These are phyloP conservation scores for Amaranthus tricolor DNA, from an alignment of 179 eudicot species.

Conservation along the genomic window DNA sequence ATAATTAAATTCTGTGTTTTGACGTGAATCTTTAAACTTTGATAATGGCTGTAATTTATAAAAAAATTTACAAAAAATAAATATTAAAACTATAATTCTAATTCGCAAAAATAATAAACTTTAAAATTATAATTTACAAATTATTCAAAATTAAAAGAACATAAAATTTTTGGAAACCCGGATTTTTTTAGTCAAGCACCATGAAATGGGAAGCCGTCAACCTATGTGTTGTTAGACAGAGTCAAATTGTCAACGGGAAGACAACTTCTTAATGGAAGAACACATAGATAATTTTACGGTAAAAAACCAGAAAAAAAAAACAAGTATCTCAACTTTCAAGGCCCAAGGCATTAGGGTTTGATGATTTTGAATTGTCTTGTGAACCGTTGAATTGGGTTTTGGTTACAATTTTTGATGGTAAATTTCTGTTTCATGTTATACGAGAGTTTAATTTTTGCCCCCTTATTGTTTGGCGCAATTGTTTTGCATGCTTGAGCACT, in stretches of 20 bases:
- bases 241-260: not conserved
- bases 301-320: slow-evolving; percentile 4
- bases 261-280: not conserved
- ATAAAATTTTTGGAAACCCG: too few relatives aligned
- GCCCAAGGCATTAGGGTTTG: slow-evolving; percentile 30
- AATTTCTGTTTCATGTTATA: slow-evolving; percentile 11
- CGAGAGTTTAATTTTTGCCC: slow-evolving; percentile 9
- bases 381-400: slow-evolving; percentile 18
- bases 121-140: too few relatives aligned
- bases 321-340: slow-evolving; percentile 2
- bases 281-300: slow-evolving; percentile 2
- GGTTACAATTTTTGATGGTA: slow-evolving; percentile 14
- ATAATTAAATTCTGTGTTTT: too few relatives aligned
- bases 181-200: not conserved
- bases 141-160: too few relatives aligned
- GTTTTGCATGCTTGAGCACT: slow-evolving; percentile 27
- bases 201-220: not conserved
- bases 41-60: too few relatives aligned
- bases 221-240: not conserved
- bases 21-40: too few relatives aligned
- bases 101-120: too few relatives aligned
- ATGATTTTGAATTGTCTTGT: slow-evolving; percentile 22
- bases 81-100: too few relatives aligned
- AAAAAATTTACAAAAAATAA: too few relatives aligned
- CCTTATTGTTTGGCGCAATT: slow-evolving; percentile 12